Conservation (phyloP, 345 rosid genomes). For the Mangifera indica region DNA sequence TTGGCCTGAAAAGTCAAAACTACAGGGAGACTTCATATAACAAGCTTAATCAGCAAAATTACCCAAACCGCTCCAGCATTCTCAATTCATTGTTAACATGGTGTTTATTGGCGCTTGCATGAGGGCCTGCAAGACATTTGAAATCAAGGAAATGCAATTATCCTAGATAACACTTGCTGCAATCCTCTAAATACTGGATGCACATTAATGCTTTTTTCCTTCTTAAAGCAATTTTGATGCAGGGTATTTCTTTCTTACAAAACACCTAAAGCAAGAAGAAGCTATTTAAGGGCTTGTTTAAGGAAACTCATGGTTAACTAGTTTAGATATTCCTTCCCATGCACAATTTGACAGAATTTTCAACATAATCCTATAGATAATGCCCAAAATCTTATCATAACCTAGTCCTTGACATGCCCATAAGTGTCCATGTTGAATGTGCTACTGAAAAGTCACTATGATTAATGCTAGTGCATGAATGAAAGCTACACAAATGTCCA, state of each 20-base stretch:
- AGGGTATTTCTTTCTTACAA: background rate
- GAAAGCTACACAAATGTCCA: background rate
- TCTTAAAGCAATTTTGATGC: background rate
- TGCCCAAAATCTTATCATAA: background rate
- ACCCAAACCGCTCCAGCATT: slow-evolving; percentile 97
- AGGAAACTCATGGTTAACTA: background rate
- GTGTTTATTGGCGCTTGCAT: slow-evolving; percentile 68
- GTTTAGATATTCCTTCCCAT: background rate
- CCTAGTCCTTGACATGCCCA: background rate
- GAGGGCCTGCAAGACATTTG: slow-evolving; percentile 59
- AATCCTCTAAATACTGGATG: background rate
- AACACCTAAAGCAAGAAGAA: background rate
- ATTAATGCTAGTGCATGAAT: background rate
- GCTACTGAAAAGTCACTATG: background rate
- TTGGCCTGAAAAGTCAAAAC: background rate
- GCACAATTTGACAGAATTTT: background rate
- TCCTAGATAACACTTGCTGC: background rate
- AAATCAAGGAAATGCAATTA: slow-evolving; percentile 15
- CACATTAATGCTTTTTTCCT: background rate
- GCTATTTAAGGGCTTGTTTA: background rate
- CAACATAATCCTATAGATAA: no score
- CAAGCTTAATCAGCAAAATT: slow-evolving; percentile 22
- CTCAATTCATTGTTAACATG: slow-evolving; percentile 69
- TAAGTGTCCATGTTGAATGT: background rate
- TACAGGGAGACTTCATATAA: background rate